A percentile compares a stretch with the other conserved stretches of the same genome.
These are phyloP conservation scores for Ophiostoma sp. DNA, from an alignment of 2,329 filamentous ascomycete species.

Conservation along the genomic window DNA sequence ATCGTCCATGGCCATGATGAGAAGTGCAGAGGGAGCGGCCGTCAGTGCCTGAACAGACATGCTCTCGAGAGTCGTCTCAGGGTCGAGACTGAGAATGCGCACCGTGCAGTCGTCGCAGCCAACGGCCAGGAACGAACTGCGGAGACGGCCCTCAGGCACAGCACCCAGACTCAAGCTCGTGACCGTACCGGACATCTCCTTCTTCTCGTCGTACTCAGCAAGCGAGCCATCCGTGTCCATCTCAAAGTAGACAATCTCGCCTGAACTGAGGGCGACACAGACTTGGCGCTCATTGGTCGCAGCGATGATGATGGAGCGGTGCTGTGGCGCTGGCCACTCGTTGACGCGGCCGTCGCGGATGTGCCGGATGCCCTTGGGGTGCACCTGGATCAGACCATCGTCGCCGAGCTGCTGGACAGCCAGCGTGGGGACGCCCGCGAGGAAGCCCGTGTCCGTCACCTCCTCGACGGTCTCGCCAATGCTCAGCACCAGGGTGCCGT, in stretches of 20 bases:
- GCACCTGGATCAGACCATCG: slow-evolving; percentile 88
- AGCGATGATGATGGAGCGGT: slow-evolving; percentile 92
- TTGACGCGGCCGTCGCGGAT: slow-evolving; percentile 78
- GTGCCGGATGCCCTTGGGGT: slow-evolving; percentile 93
- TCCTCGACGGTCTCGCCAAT: slow-evolving; percentile 97
- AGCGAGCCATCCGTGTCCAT: slow-evolving; percentile 90
- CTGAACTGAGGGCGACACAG: slow-evolving; percentile 88
- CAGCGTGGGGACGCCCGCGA: slow-evolving; percentile 83
- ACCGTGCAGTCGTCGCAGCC: slow-evolving; percentile 97
- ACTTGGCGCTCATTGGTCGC: slow-evolving; percentile 93
- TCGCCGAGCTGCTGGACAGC: slow-evolving; percentile 94
- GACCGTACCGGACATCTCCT: slow-evolving; percentile 92
- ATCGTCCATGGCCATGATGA: slow-evolving; percentile 94
- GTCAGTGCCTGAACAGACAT: slow-evolving; percentile 94
- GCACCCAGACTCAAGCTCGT: slow-evolving; percentile 92
- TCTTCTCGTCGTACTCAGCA: slow-evolving; percentile 92
- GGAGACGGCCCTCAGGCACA: slow-evolving; percentile 82
- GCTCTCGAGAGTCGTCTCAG: slow-evolving; percentile 85
- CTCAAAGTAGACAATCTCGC: slow-evolving; percentile 97
- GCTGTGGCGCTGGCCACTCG: slow-evolving; percentile 90
- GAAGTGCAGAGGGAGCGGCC: slow-evolving; percentile 81
- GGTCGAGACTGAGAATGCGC: slow-evolving; percentile 84
- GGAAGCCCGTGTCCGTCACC: slow-evolving; percentile 88
- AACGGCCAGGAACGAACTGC: slow-evolving; percentile 92
- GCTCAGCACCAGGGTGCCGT: slow-evolving; percentile 85